These are phyloP conservation scores for Pestalotiopsis sp. DNA, from an alignment of 2,329 filamentous ascomycete species.

Conservation along the genomic window DNA sequence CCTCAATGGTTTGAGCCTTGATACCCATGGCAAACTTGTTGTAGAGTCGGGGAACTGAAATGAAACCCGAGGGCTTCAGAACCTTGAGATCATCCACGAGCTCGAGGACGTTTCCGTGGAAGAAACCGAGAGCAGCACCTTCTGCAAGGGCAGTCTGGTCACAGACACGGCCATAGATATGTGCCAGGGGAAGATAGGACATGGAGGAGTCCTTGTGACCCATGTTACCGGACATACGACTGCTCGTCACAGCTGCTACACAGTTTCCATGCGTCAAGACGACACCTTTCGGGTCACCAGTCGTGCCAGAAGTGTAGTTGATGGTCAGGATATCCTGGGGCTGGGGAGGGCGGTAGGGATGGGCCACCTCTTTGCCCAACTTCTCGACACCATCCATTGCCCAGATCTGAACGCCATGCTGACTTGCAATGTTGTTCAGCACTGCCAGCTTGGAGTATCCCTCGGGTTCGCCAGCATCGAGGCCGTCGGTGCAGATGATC, in stretches of 20 bases:
- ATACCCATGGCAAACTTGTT: slow-evolving; percentile 88
- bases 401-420: slow-evolving; percentile 77
- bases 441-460: slow-evolving; percentile 80
- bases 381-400: slow-evolving; percentile 81
- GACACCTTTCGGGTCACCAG: slow-evolving; percentile 81
- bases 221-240: slow-evolving; percentile 58
- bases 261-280: slow-evolving; percentile 81
- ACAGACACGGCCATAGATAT: slow-evolving; percentile 87
- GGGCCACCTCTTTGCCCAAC: slow-evolving; percentile 71
- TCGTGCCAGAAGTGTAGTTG: slow-evolving; percentile 89
- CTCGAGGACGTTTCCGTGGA: slow-evolving; percentile 86
- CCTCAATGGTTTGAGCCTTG: slow-evolving; percentile 76
- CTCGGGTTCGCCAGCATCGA: slow-evolving; percentile 76
- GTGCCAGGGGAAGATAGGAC: slow-evolving; percentile 91
- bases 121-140: slow-evolving; percentile 83
- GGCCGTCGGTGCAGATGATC: slow-evolving; percentile 82
- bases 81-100: slow-evolving; percentile 91
- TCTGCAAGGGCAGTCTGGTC: slow-evolving; percentile 76
- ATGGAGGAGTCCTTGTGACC: slow-evolving; percentile 63
- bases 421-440: slow-evolving; percentile 72
- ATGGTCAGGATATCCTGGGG: slow-evolving; percentile 83
- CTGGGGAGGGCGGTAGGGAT: slow-evolving; percentile 70
- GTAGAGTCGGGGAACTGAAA: slow-evolving; percentile 88
- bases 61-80: slow-evolving; percentile 79
- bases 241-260: slow-evolving; percentile 69